A percentile compares a stretch with the other conserved stretches of the same genome.
These are phyloP conservation scores for Asterochloris sp. DNA, from an alignment of 139 green algal genomes.

Conservation along the genomic window DNA sequence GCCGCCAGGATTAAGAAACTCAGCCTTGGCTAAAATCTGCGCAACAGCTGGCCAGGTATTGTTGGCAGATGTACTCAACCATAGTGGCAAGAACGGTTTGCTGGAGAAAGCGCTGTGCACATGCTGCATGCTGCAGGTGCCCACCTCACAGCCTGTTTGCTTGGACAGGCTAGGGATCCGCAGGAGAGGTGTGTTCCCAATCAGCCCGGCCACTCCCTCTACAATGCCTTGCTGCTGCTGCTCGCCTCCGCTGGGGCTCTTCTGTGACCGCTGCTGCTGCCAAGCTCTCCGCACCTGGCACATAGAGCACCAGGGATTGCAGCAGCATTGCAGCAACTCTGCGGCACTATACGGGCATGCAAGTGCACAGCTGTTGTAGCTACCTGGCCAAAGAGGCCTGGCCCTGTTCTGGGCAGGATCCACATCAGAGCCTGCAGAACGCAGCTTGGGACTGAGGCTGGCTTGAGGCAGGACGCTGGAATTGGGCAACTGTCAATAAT, in stretches of 20 bases:
- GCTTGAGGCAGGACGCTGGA: no score
- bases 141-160: conserved; percentile 74
- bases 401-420: neutral
- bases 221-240: neutral
- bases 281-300: neutral
- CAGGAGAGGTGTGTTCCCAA: conserved; percentile 85
- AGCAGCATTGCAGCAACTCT: neutral
- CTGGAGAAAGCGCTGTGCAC: neutral
- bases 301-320: neutral
- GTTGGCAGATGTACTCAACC: neutral
- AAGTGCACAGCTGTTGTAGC: neutral
- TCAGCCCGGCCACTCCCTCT: conserved; percentile 52
- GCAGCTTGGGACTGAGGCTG: no score
- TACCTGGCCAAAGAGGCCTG: neutral
- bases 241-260: neutral
- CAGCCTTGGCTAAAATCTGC: conserved; percentile 84
- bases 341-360: neutral
- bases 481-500: no score
- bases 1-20: conserved; percentile 92
- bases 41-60: neutral
- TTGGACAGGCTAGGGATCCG: conserved; percentile 67
- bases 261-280: neutral
- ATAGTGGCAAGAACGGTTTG: neutral
- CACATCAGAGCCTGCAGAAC: no score
- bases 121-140: neutral